Evolutionary conservation across 2,329 filamentous ascomycete species (phyloP).

Genomic region (Alternaria conjuncta): DNA sequence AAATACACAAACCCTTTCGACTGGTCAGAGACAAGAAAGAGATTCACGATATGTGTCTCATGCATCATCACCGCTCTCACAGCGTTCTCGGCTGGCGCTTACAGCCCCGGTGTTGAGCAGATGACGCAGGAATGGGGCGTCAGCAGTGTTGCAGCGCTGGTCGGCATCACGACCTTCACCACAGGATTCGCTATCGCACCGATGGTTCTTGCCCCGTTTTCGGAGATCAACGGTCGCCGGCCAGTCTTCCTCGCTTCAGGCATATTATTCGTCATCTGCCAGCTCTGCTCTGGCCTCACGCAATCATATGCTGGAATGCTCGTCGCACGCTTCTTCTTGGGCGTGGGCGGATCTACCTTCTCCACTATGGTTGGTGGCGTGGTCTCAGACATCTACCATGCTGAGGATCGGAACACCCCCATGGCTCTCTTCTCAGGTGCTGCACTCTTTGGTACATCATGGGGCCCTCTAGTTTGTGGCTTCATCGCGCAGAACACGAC

Average conservation of each 20-base stretch:
- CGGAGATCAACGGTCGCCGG: conserved; percentile 84
- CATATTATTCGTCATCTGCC: conserved; percentile 72
- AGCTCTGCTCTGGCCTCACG: conserved; percentile 76
- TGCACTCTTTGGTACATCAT: conserved; percentile 79
- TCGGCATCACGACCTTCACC: conserved; percentile 83
- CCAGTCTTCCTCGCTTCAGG: conserved; percentile 81
- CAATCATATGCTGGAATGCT: conserved; percentile 75
- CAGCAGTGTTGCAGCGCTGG: conserved; percentile 68
- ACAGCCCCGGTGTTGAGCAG: conserved; percentile 71
- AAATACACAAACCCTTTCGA: conserved; percentile 72
- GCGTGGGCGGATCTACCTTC: conserved; percentile 78
- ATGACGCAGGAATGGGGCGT: conserved; percentile 72
- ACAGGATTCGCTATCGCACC: conserved; percentile 77
- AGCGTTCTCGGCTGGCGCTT: conserved; percentile 81
- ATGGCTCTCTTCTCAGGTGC: conserved; percentile 88
- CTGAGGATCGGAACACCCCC: conserved; percentile 80
- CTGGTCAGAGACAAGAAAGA: conserved; percentile 75
- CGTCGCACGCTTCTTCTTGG: conserved; percentile 75
- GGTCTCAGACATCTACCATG: conserved; percentile 82
- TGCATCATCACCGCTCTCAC: conserved; percentile 78
- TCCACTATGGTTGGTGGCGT: conserved; percentile 93
- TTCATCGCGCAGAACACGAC: conserved; percentile 70
- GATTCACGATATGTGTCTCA: conserved; percentile 72
- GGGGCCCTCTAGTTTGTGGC: conserved; percentile 75
- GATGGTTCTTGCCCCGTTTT: conserved; percentile 87